Evolutionary conservation across 139 green algal species (phyloP).

Genomic region (Volvox reticuliferus): DNA sequence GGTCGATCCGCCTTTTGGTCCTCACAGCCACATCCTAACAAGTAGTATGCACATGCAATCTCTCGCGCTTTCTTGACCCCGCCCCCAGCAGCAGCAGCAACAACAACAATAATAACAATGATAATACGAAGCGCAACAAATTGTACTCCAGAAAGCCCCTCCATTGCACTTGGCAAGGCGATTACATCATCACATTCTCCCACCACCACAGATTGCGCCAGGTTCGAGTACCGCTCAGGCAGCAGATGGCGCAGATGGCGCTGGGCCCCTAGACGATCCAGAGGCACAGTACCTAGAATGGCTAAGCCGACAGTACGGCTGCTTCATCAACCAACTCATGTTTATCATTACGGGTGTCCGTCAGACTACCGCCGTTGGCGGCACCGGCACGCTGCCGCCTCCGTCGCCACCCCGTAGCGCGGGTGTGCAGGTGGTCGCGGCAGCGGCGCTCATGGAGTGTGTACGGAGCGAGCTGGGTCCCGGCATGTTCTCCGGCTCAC

Average conservation of each 20-base stretch:
- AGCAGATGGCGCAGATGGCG: background rate
- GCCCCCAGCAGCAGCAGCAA: no score
- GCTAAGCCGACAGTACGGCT: slow-evolving; percentile 66
- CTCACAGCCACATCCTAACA: no score
- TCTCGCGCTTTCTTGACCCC: no score
- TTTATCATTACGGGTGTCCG: slow-evolving; percentile 33
- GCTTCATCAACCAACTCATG: slow-evolving; percentile 52
- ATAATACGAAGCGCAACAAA: no score
- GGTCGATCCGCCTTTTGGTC: no score
- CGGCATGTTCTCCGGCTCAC: slow-evolving; percentile 56
- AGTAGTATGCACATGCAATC: no score
- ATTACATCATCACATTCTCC: background rate
- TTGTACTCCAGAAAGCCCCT: no score
- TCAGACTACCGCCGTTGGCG: background rate
- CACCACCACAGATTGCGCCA: background rate
- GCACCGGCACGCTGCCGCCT: background rate
- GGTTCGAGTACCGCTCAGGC: no score
- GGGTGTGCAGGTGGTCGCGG: slow-evolving; percentile 59
- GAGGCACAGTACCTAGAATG: slow-evolving; percentile 50
- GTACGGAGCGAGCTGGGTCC: slow-evolving; percentile 59
- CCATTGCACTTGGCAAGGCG: no score
- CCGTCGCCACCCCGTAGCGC: background rate
- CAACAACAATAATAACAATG: no score
- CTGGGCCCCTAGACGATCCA: background rate
- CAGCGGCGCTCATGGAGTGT: slow-evolving; percentile 74